Percentiles rank a stretch among this genome's conserved stretches.
Conservation (phyloP, 2,329 filamentous ascomycete genomes). For the Aspergillus fructus region DNA sequence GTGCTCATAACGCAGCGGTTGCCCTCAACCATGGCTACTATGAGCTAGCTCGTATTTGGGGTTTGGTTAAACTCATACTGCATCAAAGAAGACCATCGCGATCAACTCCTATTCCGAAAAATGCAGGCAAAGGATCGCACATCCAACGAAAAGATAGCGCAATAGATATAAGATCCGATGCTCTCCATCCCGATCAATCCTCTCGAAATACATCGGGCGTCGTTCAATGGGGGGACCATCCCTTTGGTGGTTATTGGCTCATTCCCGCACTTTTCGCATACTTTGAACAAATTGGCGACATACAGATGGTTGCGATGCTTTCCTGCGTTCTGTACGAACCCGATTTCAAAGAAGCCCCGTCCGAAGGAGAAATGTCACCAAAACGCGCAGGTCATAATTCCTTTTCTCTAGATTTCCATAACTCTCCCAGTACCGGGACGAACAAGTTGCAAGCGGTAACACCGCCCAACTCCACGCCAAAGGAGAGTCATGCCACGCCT, state of each 20-base stretch:
- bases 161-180: conserved; percentile 32
- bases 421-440: conserved; percentile 42
- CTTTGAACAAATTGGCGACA: conserved; percentile 60
- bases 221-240: conserved; percentile 58
- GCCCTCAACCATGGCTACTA: conserved; percentile 68
- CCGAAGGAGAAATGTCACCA: conserved; percentile 22
- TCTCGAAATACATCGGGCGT: conserved; percentile 41
- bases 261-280: conserved; percentile 58
- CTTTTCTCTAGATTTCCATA: conserved; percentile 50
- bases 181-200: conserved; percentile 31
- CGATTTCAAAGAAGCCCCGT: conserved; percentile 40
- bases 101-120: conserved; percentile 59
- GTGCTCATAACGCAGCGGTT: conserved; percentile 76
- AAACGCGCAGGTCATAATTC: conserved; percentile 45
- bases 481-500: conserved; percentile 30
- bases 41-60: conserved; percentile 81
- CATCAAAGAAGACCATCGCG: conserved; percentile 73
- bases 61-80: conserved; percentile 73
- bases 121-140: conserved; percentile 63
- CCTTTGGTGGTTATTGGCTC: conserved; percentile 56
- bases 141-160: conserved; percentile 37
- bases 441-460: conserved; percentile 43
- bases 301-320: conserved; percentile 66
- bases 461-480: conserved; percentile 33
- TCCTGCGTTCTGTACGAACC: conserved; percentile 59